Percentiles rank a stretch among this genome's conserved stretches.
Conservation (phyloP, 305 asterid species). For the Andrographis paniculata region DNA sequence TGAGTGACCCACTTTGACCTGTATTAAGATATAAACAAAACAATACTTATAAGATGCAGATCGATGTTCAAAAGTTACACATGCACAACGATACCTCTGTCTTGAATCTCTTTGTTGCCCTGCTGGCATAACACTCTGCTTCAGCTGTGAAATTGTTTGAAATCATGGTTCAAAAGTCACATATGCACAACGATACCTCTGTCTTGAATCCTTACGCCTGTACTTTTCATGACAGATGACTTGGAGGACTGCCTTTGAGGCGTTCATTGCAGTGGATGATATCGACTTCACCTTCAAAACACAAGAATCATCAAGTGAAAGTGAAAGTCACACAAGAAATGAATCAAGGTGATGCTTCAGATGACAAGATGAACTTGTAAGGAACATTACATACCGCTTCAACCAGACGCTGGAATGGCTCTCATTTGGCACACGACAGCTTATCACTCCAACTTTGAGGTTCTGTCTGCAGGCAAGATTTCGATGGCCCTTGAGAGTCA, state of each 20-base stretch:
- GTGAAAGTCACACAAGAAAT: not conserved
- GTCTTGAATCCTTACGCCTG: not conserved
- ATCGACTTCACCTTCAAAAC: not conserved
- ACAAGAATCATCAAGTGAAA: conserved; percentile 57
- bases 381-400: conserved; percentile 35
- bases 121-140: conserved; percentile 10
- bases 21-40: not conserved
- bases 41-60: not conserved
- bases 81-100: conserved; percentile 22
- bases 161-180: not conserved
- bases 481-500: conserved; percentile 13
- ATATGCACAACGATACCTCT: too few species aligned
- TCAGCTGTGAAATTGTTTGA: conserved; percentile 9
- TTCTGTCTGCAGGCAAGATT: conserved; percentile 25
- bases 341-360: not conserved
- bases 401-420: conserved; percentile 26
- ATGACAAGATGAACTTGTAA: not conserved
- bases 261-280: not conserved
- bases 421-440: conserved; percentile 10
- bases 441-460: conserved; percentile 18
- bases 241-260: not conserved
- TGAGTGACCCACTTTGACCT: conserved; percentile 23
- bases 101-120: conserved; percentile 22
- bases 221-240: not conserved
- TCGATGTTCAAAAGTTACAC: not conserved